Base-by-base conservation (phyloP, 169 alveolate species). In the Cytauxzoon felis region DNA sequence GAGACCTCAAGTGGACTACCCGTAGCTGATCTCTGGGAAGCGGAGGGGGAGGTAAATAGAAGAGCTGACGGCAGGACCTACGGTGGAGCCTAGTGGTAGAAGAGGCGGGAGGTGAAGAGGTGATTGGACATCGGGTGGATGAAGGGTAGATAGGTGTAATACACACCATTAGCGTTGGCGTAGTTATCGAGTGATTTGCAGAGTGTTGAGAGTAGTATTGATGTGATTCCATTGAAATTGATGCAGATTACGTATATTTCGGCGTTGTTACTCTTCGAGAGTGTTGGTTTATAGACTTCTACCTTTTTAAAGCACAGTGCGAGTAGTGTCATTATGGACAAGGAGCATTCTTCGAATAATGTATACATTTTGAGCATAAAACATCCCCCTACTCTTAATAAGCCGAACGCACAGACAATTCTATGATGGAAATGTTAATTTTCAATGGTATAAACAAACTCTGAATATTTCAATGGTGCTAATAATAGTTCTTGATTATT, bases 361-460 rank as follows among this genome's bases (percentile, higher is more conserved):
- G 81, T 84, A 45, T 81, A 84, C 81, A 83, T 81, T 67, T 84
- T 84, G 16, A 84, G 33, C 11, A 84, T 58, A n/a, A 84, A 72
- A 16, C 80, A 56, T 4, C 88, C 90, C 21, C 88, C 90, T 36
- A 81, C 88, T 0, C 91, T 36, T 67, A 84, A 60, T 38, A 84
- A 47, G 8, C 91, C 91, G 41, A 84, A 68, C 9, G 90, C 91
- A 42, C 91, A 84, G 2, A 84, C 90, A 8, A 67, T 59, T 51
- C 69, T 59, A 30, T 21, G 3, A 5, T 6, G 24, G 16, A 51
- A 30, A 7, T 27, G 33, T 6, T 23, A 5, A 51, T 19, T 19
- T 11, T 23, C 8, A 47, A 50, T 3, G 16, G 29, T 50, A 52
- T 52, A 52, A 7, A 8, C 24, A 52, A 26, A 53, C 87, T 84